Percentiles rank a stretch among this genome's conserved stretches.
Evolutionary conservation across 768 basidiomycete genomes (phyloP).

Genomic region (Neoboletus brunneissimus): DNA sequence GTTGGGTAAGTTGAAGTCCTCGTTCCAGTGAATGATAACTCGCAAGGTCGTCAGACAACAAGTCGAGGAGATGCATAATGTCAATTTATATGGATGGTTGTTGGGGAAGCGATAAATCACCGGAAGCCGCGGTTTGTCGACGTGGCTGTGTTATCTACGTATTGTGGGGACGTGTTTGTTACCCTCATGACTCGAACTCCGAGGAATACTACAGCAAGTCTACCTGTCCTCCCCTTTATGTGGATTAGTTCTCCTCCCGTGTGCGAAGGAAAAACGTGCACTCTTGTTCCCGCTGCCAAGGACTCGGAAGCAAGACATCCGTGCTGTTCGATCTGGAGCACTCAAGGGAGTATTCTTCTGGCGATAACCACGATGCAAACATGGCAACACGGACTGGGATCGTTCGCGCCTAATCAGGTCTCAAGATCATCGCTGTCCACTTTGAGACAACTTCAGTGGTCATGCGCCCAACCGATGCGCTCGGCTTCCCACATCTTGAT

Average conservation of each 20-base stretch:
- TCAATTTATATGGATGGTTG: too few relatives aligned
- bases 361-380: constrained; percentile 4
- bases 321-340: background rate
- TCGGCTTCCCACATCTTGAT: constrained; percentile 6
- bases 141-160: background rate
- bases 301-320: background rate
- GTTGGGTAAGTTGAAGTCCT: too few relatives aligned
- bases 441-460: background rate
- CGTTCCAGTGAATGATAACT: too few relatives aligned
- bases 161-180: too few relatives aligned
- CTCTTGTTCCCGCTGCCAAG: background rate
- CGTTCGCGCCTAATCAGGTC: background rate
- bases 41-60: too few relatives aligned
- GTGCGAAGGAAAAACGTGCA: background rate
- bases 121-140: too few relatives aligned
- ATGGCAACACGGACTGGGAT: too few relatives aligned
- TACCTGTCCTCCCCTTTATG: background rate
- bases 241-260: background rate
- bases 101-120: too few relatives aligned
- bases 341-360: constrained; percentile 5
- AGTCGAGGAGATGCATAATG: too few relatives aligned
- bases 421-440: background rate
- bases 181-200: background rate
- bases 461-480: background rate
- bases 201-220: background rate